Evolutionary conservation across 2,329 filamentous ascomycete genomes (phyloP).

Genomic region (Cercospora sp.): DNA sequence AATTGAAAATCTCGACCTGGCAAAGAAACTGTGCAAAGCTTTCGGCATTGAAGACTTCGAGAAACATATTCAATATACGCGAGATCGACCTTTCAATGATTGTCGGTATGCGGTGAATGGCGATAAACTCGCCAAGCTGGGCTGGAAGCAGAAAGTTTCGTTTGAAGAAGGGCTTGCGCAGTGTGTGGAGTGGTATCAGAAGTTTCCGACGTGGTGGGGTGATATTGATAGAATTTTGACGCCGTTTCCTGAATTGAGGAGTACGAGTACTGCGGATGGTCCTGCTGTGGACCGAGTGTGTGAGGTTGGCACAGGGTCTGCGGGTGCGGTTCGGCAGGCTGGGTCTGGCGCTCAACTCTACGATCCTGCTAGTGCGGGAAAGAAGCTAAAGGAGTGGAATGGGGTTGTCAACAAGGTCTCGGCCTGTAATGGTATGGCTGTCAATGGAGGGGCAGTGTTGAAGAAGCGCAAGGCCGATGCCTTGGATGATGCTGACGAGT

Average conservation of each 20-base stretch:
- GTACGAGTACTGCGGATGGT: constrained; percentile 6
- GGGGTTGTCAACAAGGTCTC: not conserved
- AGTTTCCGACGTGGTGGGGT: constrained; percentile 71
- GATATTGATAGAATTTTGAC: constrained; percentile 69
- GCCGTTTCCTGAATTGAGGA: constrained; percentile 54
- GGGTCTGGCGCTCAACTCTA: constrained; percentile 19
- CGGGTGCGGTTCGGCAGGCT: constrained; percentile 10
- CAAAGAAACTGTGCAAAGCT: constrained; percentile 63
- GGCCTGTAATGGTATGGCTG: constrained; percentile 8
- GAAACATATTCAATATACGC: constrained; percentile 71
- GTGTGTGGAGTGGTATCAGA: constrained; percentile 70
- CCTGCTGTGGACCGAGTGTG: constrained; percentile 2
- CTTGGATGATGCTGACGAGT: constrained; percentile 26
- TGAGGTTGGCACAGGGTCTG: not conserved
- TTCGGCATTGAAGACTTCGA: constrained; percentile 59
- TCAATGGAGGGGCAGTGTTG: constrained; percentile 6
- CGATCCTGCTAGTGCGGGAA: constrained; percentile 6
- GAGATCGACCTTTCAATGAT: constrained; percentile 78
- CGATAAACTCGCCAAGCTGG: constrained; percentile 65
- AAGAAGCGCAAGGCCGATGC: constrained; percentile 33
- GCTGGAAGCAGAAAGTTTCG: constrained; percentile 67
- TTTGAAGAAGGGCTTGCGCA: constrained; percentile 64
- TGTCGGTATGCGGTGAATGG: constrained; percentile 71
- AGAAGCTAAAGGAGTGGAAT: constrained; percentile 16
- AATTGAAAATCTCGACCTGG: constrained; percentile 71